These are phyloP conservation scores for Aspergillus japonicus DNA, from an alignment of 2,329 filamentous ascomycete species.

Conservation along the genomic window DNA sequence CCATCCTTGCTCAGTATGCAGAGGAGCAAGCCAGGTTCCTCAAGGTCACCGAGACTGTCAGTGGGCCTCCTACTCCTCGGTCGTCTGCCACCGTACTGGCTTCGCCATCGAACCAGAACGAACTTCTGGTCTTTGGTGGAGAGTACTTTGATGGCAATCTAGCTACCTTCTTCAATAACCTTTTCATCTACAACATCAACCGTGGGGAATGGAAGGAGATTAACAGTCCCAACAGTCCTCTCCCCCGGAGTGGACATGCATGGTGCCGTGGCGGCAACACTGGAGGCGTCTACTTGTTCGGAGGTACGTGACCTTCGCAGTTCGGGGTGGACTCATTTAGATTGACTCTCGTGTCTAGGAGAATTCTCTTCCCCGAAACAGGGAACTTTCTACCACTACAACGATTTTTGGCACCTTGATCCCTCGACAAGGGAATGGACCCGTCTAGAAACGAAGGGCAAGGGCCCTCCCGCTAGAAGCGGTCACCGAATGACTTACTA, in stretches of 20 bases:
- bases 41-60: conserved; percentile 81
- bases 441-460: conserved; percentile 70
- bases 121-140: conserved; percentile 87
- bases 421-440: conserved; percentile 84
- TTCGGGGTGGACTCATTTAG: neutral
- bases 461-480: conserved; percentile 79
- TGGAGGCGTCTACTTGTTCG: conserved; percentile 85
- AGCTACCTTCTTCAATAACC: conserved; percentile 68
- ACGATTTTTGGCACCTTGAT: conserved; percentile 95
- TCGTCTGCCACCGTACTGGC: conserved; percentile 80
- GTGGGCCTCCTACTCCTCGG: conserved; percentile 71
- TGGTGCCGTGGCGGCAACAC: conserved; percentile 89
- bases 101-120: conserved; percentile 80
- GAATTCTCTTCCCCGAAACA: conserved; percentile 97
- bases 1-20: conserved; percentile 88
- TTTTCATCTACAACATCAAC: conserved; percentile 71
- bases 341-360: conserved; percentile 40
- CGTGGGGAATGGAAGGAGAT: conserved; percentile 88
- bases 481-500: conserved; percentile 95
- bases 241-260: conserved; percentile 89
- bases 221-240: conserved; percentile 84
- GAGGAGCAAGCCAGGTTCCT: conserved; percentile 91
- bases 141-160: conserved; percentile 93
- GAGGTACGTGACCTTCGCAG: conserved; percentile 49
- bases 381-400: conserved; percentile 98